Evolutionary conservation across 177 flowering plant genomes (phyloP).

Genomic region (Vitis hybrid): DNA sequence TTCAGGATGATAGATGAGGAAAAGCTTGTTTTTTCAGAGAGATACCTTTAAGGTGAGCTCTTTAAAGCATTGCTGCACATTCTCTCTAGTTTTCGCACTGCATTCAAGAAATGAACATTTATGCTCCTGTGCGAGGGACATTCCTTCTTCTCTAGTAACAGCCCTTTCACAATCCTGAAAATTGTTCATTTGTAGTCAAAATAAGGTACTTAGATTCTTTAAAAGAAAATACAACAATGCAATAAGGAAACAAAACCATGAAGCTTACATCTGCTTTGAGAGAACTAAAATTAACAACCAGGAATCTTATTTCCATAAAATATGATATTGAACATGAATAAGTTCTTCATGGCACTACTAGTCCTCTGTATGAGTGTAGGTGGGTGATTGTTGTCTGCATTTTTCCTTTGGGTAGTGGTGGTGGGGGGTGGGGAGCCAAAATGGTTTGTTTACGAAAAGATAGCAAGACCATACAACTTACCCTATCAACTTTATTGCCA

Average conservation of each 20-base stretch:
- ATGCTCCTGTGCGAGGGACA: slow-evolving; percentile 68
- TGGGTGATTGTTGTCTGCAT: too few relatives aligned
- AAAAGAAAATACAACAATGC: too few relatives aligned
- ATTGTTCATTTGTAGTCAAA: background rate
- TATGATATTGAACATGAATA: background rate
- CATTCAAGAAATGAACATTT: slow-evolving; percentile 76
- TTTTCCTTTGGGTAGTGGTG: too few relatives aligned
- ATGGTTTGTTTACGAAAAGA: background rate
- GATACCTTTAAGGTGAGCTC: slow-evolving; percentile 76
- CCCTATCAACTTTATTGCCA: slow-evolving; percentile 92
- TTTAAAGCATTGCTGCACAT: slow-evolving; percentile 72
- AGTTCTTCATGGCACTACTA: background rate
- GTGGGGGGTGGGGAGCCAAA: too few relatives aligned
- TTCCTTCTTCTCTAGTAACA: slow-evolving; percentile 81
- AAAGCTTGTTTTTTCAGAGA: background rate
- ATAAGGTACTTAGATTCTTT: background rate
- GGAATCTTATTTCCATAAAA: background rate
- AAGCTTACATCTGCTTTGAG: background rate
- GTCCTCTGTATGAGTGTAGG: background rate
- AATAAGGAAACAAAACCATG: background rate
- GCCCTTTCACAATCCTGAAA: slow-evolving; percentile 73
- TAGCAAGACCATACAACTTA: slow-evolving; percentile 25
- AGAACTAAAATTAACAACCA: background rate
- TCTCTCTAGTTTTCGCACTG: slow-evolving; percentile 80
- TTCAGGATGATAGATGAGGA: too few relatives aligned